Evolutionary conservation across 2,329 filamentous ascomycete genomes (phyloP).

Genomic region (Penicillium sp.): DNA sequence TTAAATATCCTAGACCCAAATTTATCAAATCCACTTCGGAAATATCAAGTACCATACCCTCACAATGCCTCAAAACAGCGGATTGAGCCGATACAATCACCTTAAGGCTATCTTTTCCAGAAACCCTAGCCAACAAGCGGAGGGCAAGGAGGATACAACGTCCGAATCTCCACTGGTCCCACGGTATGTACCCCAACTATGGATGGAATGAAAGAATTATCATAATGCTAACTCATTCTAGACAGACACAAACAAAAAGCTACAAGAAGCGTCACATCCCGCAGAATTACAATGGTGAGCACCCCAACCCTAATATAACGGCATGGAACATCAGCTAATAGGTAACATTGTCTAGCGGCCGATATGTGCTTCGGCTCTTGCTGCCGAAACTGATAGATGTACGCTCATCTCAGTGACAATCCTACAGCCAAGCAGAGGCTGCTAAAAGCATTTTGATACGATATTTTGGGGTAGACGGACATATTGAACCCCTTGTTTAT

Average conservation of each 20-base stretch:
- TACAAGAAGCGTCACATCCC: neutral
- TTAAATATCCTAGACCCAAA: neutral
- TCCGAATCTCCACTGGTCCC: constrained; percentile 4
- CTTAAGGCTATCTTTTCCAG: constrained; percentile 4
- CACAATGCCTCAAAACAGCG: neutral
- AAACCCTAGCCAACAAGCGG: neutral
- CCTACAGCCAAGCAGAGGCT: neutral
- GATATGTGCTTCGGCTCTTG: constrained; percentile 20
- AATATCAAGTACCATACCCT: neutral
- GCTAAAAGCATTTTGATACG: neutral
- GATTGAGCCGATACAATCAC: neutral
- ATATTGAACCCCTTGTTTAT: neutral
- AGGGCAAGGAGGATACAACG: constrained; percentile 1
- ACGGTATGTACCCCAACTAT: neutral
- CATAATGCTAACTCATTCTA: neutral
- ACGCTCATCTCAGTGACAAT: neutral
- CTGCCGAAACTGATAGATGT: constrained; percentile 9
- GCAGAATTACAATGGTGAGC: constrained; percentile 2
- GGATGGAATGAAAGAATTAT: neutral
- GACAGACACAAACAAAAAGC: neutral
- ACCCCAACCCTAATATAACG: neutral
- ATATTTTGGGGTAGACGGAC: neutral
- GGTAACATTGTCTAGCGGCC: constrained; percentile 1
- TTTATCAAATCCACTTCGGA: no score
- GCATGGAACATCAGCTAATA: neutral